Base-by-base conservation (phyloP, 2,329 filamentous ascomycete species). In the Pyrenophora graminea region DNA sequence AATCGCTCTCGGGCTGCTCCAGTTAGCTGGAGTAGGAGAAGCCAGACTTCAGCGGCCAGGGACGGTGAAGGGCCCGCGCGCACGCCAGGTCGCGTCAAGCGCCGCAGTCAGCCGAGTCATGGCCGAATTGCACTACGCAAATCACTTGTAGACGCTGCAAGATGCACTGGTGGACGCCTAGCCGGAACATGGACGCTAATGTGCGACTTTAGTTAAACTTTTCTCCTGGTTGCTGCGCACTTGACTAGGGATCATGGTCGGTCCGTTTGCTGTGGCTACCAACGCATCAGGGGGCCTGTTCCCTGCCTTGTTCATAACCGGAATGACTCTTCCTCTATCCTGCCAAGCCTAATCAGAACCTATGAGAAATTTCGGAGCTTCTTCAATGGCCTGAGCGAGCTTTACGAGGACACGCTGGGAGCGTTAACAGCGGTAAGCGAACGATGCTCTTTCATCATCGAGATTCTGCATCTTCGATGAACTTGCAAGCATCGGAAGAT, bases 1-100 rank as follows among this genome's bases (percentile, higher is more conserved):
- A 70, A 55, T 69, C 68, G 67, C 53, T 40, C 44, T 58, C 53
- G 55, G 47, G 50, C 51, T 52, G 50, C 58, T 59, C 58, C 56
- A 67, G 68, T 58, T 62, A 62, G 67, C 65, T 61, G 66, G 62
- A 65, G 63, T 58, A 58, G 42, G 44, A 53, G 43, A 47, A 51
- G 18, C 39, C 36, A 45, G 51, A 57, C 49, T 51, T 55, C 47
- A 56, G 56, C 54, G 51, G 56, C 54, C 42, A 57, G 52, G 51
- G 47, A 42, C 51, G 48, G 51, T 59, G 41, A 53, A 50, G 52
- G 51, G 49, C 55, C 44, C 36, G 45, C 40, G 36, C 45, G 44
- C 39, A 53, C 36, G 39, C 50, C 53, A 48, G 48, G 51, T 61
- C 57, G 62, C 59, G 56, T 64, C 57, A 62, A 62, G 61, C 59